phyloP scores from a whole-genome alignment of 106 monocot species.

The Posidonia australis region DNA sequence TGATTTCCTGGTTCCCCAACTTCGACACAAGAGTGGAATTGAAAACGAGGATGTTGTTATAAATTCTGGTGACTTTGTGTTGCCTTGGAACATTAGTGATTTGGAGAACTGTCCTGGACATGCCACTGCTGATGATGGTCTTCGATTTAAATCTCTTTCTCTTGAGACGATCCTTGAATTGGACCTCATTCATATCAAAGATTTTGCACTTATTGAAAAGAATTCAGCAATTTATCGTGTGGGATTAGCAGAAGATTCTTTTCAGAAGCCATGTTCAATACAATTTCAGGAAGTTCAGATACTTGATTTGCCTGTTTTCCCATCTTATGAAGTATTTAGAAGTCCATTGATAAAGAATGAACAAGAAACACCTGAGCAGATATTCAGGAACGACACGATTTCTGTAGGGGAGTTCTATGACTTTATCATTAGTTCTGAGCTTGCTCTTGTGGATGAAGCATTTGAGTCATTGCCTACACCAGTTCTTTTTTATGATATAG shows the following conservation, averaged over 20 bases:
- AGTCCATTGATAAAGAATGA: slow-evolving; percentile 13
- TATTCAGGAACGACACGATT: slow-evolving; percentile 32
- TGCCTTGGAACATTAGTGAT: slow-evolving; percentile 20
- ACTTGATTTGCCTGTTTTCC: slow-evolving; percentile 36
- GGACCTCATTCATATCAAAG: slow-evolving; percentile 42
- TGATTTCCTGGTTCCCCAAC: slow-evolving; percentile 25
- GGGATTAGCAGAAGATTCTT: slow-evolving; percentile 30
- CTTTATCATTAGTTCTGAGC: slow-evolving; percentile 56
- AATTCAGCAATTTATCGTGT: slow-evolving; percentile 33
- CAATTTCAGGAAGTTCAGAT: slow-evolving; percentile 57
- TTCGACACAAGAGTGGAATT: slow-evolving; percentile 14
- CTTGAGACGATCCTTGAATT: slow-evolving; percentile 47
- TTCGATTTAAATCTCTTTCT: slow-evolving; percentile 16
- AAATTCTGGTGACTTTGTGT: slow-evolving; percentile 33
- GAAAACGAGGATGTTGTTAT: slow-evolving; percentile 22
- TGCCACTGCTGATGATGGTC: slow-evolving; percentile 15
- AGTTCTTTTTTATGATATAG: slow-evolving; percentile 37
- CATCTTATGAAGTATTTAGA: slow-evolving; percentile 30
- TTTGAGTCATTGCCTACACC: slow-evolving; percentile 76
- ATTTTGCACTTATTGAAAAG: slow-evolving; percentile 32
- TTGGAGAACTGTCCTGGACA: slow-evolving; percentile 25
- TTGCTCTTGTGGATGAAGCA: slow-evolving; percentile 65
- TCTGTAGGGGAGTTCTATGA: slow-evolving; percentile 38
- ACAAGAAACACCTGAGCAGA: slow-evolving; percentile 28
- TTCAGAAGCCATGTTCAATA: slow-evolving; percentile 39